Conservation (phyloP, 208 protist genomes). For the Zelonia costaricensis region DNA sequence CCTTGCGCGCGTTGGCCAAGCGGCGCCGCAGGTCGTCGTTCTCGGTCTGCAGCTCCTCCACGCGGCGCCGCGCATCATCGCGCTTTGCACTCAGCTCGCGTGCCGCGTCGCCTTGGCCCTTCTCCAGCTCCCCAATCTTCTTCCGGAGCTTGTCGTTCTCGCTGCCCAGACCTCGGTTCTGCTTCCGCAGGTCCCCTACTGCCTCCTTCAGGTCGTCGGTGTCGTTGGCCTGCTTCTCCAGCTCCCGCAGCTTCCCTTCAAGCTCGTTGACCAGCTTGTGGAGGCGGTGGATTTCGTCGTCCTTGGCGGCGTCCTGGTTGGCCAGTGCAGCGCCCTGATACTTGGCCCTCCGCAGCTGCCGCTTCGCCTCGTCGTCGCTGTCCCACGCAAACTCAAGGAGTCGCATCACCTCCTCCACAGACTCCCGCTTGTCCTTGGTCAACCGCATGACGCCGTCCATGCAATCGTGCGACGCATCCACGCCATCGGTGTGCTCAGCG, state of each 20-base stretch:
- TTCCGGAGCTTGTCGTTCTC: constrained; percentile 33
- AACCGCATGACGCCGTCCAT: constrained; percentile 34
- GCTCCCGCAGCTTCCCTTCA: constrained; percentile 39
- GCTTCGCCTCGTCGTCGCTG: constrained; percentile 50
- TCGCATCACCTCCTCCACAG: constrained; percentile 76
- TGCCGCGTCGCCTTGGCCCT: constrained; percentile 31
- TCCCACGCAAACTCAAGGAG: constrained; percentile 70
- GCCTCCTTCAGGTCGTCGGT: constrained; percentile 34
- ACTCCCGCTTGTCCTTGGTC: constrained; percentile 74
- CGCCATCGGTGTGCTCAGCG: neutral
- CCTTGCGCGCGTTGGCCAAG: constrained; percentile 7
- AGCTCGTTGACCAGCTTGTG: constrained; percentile 36
- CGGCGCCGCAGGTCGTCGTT: constrained; percentile 21
- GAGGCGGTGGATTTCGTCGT: constrained; percentile 52
- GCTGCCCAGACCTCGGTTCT: constrained; percentile 34
- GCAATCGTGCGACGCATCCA: neutral
- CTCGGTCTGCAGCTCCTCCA: constrained; percentile 23
- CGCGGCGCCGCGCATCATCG: constrained; percentile 14
- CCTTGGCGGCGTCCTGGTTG: constrained; percentile 47
- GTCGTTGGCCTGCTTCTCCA: constrained; percentile 23
- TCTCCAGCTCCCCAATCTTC: constrained; percentile 40
- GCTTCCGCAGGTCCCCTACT: constrained; percentile 23
- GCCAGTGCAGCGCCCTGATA: constrained; percentile 32
- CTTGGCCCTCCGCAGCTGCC: constrained; percentile 20
- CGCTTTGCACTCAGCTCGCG: constrained; percentile 22